Conservation (phyloP, 2,329 filamentous ascomycete species). For the Metarhizium guizhouense region DNA sequence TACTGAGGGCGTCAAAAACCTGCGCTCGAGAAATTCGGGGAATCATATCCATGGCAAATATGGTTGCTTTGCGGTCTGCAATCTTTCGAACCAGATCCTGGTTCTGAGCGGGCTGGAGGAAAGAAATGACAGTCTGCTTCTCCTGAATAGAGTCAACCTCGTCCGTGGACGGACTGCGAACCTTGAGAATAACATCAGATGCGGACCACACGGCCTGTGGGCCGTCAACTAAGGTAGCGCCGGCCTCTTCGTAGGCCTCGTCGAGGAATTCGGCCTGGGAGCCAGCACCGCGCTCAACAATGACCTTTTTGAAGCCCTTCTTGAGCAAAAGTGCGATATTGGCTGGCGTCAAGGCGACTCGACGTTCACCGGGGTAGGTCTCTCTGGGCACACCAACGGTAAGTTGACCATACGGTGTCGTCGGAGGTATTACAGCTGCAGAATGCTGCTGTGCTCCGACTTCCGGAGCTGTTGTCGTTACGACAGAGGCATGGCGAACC, state of each 20-base stretch:
- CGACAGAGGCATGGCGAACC: slow-evolving; percentile 29
- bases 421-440: slow-evolving; percentile 29
- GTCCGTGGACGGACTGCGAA: slow-evolving; percentile 61
- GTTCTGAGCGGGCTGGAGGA: slow-evolving; percentile 78
- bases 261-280: slow-evolving; percentile 68
- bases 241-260: slow-evolving; percentile 66
- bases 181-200: slow-evolving; percentile 76
- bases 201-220: slow-evolving; percentile 60
- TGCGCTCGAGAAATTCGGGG: slow-evolving; percentile 84
- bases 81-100: slow-evolving; percentile 65
- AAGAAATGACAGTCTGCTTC: slow-evolving; percentile 69
- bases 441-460: slow-evolving; percentile 25
- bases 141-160: slow-evolving; percentile 62
- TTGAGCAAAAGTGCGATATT: slow-evolving; percentile 77
- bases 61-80: slow-evolving; percentile 59
- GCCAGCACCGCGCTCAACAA: slow-evolving; percentile 77
- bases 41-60: slow-evolving; percentile 89
- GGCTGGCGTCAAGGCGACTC: slow-evolving; percentile 75
- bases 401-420: slow-evolving; percentile 59
- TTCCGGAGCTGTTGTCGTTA: slow-evolving; percentile 14
- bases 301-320: slow-evolving; percentile 70
- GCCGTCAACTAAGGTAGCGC: slow-evolving; percentile 65
- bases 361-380: slow-evolving; percentile 67
- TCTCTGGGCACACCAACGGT: slow-evolving; percentile 74
- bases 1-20: slow-evolving; percentile 79